Evolutionary conservation across 2,329 filamentous ascomycete genomes (phyloP).

Genomic region (Lachnum nothofagi): DNA sequence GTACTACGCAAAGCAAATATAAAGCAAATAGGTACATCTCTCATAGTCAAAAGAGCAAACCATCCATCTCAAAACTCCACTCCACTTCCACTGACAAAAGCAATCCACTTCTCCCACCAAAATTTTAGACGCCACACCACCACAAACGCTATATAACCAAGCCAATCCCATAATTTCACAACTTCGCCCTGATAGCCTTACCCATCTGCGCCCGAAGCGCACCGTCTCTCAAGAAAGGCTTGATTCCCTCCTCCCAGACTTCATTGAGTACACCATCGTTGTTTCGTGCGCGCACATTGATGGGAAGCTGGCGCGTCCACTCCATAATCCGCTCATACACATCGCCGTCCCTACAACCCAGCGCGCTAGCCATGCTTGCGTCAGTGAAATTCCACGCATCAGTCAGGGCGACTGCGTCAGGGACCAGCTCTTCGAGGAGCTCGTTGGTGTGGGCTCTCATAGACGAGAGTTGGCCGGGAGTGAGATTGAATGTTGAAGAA

Average conservation of each 20-base stretch:
- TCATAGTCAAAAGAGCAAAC: neutral
- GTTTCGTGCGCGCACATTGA: conserved; percentile 11
- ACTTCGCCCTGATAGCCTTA: too few species aligned
- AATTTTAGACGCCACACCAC: neutral
- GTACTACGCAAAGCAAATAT: neutral
- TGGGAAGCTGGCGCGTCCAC: conserved; percentile 15
- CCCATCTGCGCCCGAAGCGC: neutral
- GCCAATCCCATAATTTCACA: neutral
- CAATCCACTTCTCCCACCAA: neutral
- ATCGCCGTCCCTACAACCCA: conserved; percentile 24
- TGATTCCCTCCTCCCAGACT: conserved; percentile 5
- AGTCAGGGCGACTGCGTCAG: conserved; percentile 24
- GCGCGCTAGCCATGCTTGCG: conserved; percentile 20
- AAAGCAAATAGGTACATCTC: neutral
- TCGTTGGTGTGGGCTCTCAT: conserved; percentile 16
- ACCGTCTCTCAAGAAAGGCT: conserved; percentile 3
- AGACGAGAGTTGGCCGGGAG: conserved; percentile 15
- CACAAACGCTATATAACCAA: neutral
- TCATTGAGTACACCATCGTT: conserved; percentile 6
- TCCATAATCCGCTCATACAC: conserved; percentile 18
- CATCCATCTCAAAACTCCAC: neutral
- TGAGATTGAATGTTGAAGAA: conserved; percentile 25
- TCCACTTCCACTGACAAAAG: neutral
- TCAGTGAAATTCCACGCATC: conserved; percentile 28
- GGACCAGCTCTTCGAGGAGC: conserved; percentile 20